Percentiles rank a stretch among this genome's conserved stretches.
These are phyloP conservation scores for Termitomyces sp. DNA, from an alignment of 768 basidiomycete genomes.

Conservation along the genomic window DNA sequence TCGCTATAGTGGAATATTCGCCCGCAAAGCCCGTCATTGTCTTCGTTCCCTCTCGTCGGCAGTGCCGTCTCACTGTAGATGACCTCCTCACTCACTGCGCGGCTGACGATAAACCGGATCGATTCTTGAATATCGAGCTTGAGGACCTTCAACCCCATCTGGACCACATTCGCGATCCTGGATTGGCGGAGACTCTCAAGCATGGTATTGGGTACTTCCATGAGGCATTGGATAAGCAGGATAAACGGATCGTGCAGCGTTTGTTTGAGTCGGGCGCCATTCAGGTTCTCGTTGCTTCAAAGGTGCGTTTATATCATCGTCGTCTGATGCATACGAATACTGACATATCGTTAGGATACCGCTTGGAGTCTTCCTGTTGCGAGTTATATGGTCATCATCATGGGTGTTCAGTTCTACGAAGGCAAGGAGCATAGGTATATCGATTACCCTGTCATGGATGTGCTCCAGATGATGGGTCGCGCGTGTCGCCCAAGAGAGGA, in stretches of 20 bases:
- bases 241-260: constrained; percentile 90
- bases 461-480: constrained; percentile 99
- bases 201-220: constrained; percentile 96
- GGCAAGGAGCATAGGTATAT: constrained; percentile 98
- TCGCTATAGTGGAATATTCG: constrained; percentile 87
- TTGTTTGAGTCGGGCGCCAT: constrained; percentile 94
- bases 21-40: constrained; percentile 83
- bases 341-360: constrained; percentile 59
- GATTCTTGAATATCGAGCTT: constrained; percentile 87
- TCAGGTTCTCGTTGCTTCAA: constrained; percentile 91
- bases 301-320: constrained; percentile 41
- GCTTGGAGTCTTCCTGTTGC: constrained; percentile 95
- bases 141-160: constrained; percentile 84
- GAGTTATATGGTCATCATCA: constrained; percentile 97
- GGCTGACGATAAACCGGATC: constrained; percentile 79
- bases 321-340: background rate
- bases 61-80: constrained; percentile 91
- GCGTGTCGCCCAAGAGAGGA: constrained; percentile 91
- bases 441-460: constrained; percentile 98
- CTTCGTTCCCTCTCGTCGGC: constrained; percentile 91
- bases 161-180: constrained; percentile 75
- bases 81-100: constrained; percentile 86
- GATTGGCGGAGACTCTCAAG: constrained; percentile 74
- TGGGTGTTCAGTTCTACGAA: constrained; percentile 98
- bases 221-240: constrained; percentile 87